These are phyloP conservation scores for Torulaspora microellipsoides DNA, from an alignment of 805 yeast genomes.

Conservation along the genomic window DNA sequence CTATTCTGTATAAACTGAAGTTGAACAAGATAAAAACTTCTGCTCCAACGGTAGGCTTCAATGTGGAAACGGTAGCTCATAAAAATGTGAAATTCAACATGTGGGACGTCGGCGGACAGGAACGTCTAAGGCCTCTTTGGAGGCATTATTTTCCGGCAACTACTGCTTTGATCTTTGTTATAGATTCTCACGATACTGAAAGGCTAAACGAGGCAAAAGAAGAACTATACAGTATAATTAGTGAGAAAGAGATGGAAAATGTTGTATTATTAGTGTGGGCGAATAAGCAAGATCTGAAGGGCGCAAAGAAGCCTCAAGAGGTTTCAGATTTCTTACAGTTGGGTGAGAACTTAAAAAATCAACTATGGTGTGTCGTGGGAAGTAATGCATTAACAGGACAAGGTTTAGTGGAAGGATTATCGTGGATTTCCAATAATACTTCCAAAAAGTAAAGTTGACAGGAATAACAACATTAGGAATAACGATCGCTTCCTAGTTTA, in stretches of 20 bases:
- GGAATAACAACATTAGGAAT: too few species aligned
- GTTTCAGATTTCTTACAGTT: conserved; percentile 69
- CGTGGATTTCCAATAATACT: conserved; percentile 74
- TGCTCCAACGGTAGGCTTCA: conserved; percentile 92
- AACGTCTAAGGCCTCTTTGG: conserved; percentile 87
- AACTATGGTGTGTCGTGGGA: conserved; percentile 88
- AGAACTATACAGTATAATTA: conserved; percentile 71
- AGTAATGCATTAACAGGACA: conserved; percentile 87
- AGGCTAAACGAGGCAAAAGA: conserved; percentile 73
- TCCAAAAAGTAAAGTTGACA: conserved; percentile 20
- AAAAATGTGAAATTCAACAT: conserved; percentile 79
- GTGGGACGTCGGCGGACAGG: conserved; percentile 98
- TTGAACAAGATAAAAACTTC: conserved; percentile 71
- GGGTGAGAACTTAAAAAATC: conserved; percentile 51
- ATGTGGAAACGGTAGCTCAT: conserved; percentile 80
- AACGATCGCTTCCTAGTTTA: too few species aligned
- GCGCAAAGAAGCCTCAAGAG: conserved; percentile 73
- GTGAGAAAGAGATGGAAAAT: conserved; percentile 77
- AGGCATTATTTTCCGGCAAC: conserved; percentile 93
- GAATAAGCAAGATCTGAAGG: conserved; percentile 76
- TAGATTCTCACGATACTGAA: conserved; percentile 71
- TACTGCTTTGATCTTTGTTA: conserved; percentile 84
- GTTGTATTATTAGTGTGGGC: conserved; percentile 82
- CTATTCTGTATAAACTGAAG: conserved; percentile 79
- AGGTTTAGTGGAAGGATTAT: conserved; percentile 81